Evolutionary conservation across 306 rosid species (phyloP), one percentile per base, ranked within the genome.

Genomic region (Acacia acuminata): DNA sequence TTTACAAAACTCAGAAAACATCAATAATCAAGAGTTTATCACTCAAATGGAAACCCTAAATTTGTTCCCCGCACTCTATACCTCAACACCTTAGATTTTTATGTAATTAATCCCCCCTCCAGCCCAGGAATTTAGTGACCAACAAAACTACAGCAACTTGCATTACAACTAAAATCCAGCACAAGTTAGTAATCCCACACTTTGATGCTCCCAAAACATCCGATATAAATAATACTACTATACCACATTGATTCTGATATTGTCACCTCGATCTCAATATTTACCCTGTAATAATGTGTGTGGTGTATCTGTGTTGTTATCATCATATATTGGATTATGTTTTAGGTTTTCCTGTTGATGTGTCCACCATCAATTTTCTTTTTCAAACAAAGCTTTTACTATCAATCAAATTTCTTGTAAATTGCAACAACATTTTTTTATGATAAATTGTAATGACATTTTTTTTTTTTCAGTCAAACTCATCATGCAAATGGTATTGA

Each of bases 111-210:
- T 45, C 71, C 56, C 66, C 61, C 32, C 55, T 50, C 65, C 44
- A 82, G 51, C 77, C 34, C 47, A 77, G 63, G 20, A 63, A 67
- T 77, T 55, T 36, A 24, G 43, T 15, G 30, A 60, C 66, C 76
- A 34, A 60, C 73, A 76, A 76, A 73, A 50, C 12, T 34, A 56
- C 32, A 58, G 75, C 56, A 83, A 73, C 50, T 77, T 77, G 38
- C 38, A 20, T 72, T 38, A 73, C 74, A 24, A 38, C 19, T 60
- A 72, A 58, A 73, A 66, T 53, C 22, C 73, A 65, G 72, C 42
- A 50, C 60, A 16, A 56, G 47, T 71, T 76, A 50, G 82, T 15
- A 53, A 63, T 30, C 32, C 20, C 65, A 79, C 76, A 71, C 10
- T 42, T 75, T 51, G 58, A 25, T 71, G 53, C 44, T 65, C 82